Conservation (phyloP, 1,139 yeast genomes). For the Candida sp. region DNA sequence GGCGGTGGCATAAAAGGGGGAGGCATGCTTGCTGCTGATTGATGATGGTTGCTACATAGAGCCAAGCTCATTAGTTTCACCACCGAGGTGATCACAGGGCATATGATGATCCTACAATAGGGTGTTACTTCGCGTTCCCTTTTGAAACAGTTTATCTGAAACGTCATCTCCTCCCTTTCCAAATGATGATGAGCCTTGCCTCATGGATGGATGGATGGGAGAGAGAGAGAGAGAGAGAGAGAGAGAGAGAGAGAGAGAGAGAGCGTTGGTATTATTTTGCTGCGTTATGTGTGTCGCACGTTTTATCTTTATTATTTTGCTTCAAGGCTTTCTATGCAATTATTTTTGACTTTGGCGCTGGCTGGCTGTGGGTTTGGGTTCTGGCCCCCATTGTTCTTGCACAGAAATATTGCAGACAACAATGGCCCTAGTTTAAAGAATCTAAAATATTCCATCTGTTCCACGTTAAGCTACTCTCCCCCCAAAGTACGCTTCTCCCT, state of each 20-base stretch:
- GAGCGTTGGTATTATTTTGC: too few species aligned
- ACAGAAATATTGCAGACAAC: neutral
- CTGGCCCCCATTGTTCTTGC: neutral
- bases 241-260: neutral
- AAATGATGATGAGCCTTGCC: neutral
- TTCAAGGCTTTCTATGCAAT: too few species aligned
- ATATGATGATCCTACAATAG: neutral
- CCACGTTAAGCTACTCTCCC: neutral
- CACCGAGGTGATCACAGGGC: neutral
- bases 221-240: too few species aligned
- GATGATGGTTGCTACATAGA: neutral
- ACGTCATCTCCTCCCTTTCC: neutral
- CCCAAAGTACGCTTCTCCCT: neutral
- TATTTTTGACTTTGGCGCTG: too few species aligned
- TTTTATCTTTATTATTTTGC: too few species aligned
- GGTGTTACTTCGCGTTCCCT: neutral
- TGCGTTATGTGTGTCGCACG: too few species aligned
- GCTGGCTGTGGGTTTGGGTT: too few species aligned
- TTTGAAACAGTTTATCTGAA: neutral
- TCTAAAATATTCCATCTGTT: neutral
- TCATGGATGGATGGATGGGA: neutral
- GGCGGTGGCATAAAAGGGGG: too few species aligned
- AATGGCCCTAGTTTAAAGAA: neutral
- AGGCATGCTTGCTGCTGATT: neutral
- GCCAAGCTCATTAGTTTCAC: neutral